Percentiles rank a stretch among this genome's conserved stretches.
These are phyloP conservation scores for Schoenoplectus triqueter DNA, from an alignment of 202 grass and related monocot species.

Conservation along the genomic window DNA sequence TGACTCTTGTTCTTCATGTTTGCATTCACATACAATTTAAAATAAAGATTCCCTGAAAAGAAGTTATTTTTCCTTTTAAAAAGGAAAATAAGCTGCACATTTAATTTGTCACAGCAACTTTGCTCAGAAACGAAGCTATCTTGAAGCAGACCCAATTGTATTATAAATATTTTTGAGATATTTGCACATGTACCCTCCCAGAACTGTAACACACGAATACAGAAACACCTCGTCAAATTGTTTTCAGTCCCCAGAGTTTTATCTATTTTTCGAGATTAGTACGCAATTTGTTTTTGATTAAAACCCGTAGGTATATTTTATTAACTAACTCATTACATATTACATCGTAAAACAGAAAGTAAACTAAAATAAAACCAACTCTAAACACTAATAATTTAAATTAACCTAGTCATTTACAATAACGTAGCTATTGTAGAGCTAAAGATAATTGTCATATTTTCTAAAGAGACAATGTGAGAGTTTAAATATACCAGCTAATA, in stretches of 20 bases:
- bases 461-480: too few relatives aligned
- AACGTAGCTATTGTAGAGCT: too few relatives aligned
- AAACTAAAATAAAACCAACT: too few relatives aligned
- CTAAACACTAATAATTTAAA: too few relatives aligned
- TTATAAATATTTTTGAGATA: background rate
- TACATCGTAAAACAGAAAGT: too few relatives aligned
- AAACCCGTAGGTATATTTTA: too few relatives aligned
- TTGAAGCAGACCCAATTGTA: conserved; percentile 12
- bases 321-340: too few relatives aligned
- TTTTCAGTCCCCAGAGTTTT: background rate
- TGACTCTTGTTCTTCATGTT: conserved; percentile 25
- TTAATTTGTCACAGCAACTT: conserved; percentile 26
- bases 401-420: too few relatives aligned
- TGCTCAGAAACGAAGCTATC: conserved; percentile 31
- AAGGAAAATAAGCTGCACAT: conserved; percentile 13
- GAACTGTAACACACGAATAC: background rate
- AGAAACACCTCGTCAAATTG: background rate
- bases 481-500: too few relatives aligned
- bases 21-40: background rate
- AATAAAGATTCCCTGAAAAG: conserved; percentile 34
- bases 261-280: background rate
- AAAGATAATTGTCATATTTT: too few relatives aligned
- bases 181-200: conserved; percentile 16
- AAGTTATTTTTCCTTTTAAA: conserved; percentile 16
- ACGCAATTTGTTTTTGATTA: background rate